phyloP scores from a whole-genome alignment of 2,329 filamentous ascomycete species.

The Colletotrichum sp. region DNA sequence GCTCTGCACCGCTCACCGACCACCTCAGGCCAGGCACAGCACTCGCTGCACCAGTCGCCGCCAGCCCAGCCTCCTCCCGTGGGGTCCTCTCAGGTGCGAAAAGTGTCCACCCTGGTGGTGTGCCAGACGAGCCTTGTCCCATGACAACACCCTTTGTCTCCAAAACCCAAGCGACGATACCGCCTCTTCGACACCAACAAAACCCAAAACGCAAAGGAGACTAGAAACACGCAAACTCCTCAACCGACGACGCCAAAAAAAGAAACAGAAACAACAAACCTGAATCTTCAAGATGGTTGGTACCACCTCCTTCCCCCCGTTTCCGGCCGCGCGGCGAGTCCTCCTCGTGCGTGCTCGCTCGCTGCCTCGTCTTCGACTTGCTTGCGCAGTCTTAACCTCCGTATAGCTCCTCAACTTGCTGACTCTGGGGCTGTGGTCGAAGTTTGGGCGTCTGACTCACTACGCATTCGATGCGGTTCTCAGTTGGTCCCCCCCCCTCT shows the following conservation, averaged over 20 bases:
- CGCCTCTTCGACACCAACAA: neutral
- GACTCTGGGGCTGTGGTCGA: constrained; percentile 71
- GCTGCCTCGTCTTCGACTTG: neutral
- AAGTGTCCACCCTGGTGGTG: neutral
- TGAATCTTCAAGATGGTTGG: constrained; percentile 15
- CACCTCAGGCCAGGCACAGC: neutral
- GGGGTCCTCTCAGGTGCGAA: neutral
- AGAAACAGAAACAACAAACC: neutral
- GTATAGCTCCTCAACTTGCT: constrained; percentile 69
- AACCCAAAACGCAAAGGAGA: neutral
- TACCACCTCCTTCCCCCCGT: neutral
- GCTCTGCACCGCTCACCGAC: neutral
- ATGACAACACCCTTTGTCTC: constrained; percentile 11
- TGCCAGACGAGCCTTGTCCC: constrained; percentile 1
- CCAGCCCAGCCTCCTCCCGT: neutral
- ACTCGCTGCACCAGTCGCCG: neutral
- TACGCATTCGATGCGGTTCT: constrained; percentile 97
- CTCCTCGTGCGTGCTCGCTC: constrained; percentile 1
- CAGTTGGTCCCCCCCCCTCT: constrained; percentile 60
- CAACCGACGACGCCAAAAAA: neutral
- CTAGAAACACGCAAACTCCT: neutral
- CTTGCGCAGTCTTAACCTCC: constrained; percentile 46
- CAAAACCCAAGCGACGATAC: neutral
- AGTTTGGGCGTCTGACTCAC: constrained; percentile 93
- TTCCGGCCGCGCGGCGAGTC: constrained; percentile 10